Evolutionary conservation across 345 rosid genomes (phyloP), one percentile per base, ranked within the genome.

Genomic region (Ceriops tagal): DNA sequence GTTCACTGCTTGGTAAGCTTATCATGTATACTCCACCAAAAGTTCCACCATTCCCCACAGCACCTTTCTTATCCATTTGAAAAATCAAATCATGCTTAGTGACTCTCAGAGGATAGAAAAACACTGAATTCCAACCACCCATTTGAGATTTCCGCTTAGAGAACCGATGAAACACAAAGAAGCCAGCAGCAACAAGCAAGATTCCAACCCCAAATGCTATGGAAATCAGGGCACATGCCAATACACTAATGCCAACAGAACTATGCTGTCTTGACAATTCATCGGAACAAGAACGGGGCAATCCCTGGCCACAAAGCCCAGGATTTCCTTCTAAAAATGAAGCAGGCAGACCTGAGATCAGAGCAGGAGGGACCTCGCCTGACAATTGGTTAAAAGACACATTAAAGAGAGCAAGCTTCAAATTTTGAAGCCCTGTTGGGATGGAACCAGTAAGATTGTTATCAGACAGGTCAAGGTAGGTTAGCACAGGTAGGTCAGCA

Each of bases 321-420:
- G 84, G 84, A 75, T 93, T 93, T 72, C 98, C 98, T 75, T 93
- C 89, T 67, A 93, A 75, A 71, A 78, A 91, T 6, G 98, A 93
- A 75, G 96, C 98, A 5, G 97, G 98, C 63, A 91, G 88, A 27
- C 98, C 98, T 1, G 92, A 84, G 68, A 93, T 83, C 35, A 93
- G 83, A 56, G 91, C 80, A 81, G 57, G 55, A 79, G 64, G 98
- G 86, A 71, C 76, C 62, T 49, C 51, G 34, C 97, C 98, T 6
- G 96, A 88, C 47, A 93, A 83, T 30, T 63, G 83, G 74, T 93
- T 89, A 76, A 76, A 89, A 4, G 98, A 93, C 15, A 88, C 92
- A 67, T 93, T 93, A 79, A 93, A 87, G 61, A 91, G 95, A 47
- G 97, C 98, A 62, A 93, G 96, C 84, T 89, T 89, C 83, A 89